Evolutionary conservation across 2,329 filamentous ascomycete species (phyloP).

Genomic region (Beauveria asiatica): DNA sequence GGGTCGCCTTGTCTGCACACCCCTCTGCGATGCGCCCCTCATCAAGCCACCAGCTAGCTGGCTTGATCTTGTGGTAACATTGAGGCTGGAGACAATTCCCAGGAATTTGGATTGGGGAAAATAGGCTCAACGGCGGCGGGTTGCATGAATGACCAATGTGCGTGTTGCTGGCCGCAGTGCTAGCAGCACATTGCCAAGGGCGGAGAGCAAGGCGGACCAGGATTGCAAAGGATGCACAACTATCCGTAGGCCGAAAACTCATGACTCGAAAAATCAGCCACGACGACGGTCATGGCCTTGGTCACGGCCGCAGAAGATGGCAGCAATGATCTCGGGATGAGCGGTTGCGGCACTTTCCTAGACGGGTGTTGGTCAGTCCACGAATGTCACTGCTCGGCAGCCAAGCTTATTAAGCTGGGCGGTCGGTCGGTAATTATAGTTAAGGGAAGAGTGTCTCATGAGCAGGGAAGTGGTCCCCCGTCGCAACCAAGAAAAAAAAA

Average conservation of each 20-base stretch:
- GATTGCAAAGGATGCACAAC: neutral
- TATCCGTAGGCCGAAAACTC: neutral
- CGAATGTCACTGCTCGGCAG: neutral
- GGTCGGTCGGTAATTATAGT: neutral
- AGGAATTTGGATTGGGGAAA: conserved; percentile 8
- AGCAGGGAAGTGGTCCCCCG: neutral
- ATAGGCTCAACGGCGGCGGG: neutral
- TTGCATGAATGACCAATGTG: neutral
- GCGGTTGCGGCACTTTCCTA: neutral
- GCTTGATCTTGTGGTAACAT: conserved; percentile 11
- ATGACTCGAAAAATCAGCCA: neutral
- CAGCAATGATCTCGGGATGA: neutral
- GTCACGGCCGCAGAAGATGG: neutral
- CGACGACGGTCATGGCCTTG: neutral
- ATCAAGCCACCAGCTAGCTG: conserved; percentile 10
- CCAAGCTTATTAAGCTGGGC: conserved; percentile 2
- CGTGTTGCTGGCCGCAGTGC: neutral
- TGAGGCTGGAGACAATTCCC: conserved; percentile 12
- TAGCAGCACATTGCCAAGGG: neutral
- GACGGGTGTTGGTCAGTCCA: neutral
- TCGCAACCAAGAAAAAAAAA: conserved; percentile 2
- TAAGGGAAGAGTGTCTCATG: neutral
- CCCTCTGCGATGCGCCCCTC: conserved; percentile 5
- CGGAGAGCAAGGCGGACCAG: neutral
- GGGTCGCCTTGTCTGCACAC: conserved; percentile 12